These are phyloP conservation scores for Oldenlandia corymbosa DNA, from an alignment of 257 asterid species.

Conservation along the genomic window DNA sequence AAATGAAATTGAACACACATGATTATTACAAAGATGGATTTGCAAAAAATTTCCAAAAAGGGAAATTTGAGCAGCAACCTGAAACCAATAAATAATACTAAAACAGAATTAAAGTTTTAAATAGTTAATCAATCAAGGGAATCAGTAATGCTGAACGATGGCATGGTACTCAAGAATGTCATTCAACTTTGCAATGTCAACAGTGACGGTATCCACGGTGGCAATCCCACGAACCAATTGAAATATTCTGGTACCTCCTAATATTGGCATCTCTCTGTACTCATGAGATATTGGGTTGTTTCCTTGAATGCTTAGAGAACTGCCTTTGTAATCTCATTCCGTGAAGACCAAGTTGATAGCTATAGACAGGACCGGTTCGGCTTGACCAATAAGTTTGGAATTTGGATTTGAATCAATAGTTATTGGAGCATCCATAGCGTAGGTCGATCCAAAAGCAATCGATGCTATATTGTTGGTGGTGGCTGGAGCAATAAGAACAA, in stretches of 20 bases:
- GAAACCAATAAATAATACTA: no score
- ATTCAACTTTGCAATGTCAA: neutral
- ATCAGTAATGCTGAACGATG: neutral
- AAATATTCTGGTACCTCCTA: neutral
- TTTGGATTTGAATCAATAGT: neutral
- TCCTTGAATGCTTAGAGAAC: neutral
- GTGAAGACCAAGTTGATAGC: neutral
- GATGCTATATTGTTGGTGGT: neutral
- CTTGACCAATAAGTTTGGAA: neutral
- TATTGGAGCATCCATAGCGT: neutral
- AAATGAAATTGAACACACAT: no score
- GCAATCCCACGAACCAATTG: constrained; percentile 12
- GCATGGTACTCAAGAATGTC: neutral
- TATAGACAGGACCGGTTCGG: neutral
- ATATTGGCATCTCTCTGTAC: neutral
- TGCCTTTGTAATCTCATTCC: neutral
- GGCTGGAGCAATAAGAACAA: neutral
- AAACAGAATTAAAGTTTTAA: no score
- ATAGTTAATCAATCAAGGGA: no score
- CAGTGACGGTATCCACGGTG: neutral
- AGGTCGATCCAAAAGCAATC: neutral
- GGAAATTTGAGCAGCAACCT: no score
- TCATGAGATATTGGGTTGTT: neutral
- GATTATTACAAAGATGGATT: no score
- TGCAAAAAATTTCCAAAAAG: no score